Conservation (phyloP, 352 stramenopile genomes). For the Thalassiosira allenii region DNA sequence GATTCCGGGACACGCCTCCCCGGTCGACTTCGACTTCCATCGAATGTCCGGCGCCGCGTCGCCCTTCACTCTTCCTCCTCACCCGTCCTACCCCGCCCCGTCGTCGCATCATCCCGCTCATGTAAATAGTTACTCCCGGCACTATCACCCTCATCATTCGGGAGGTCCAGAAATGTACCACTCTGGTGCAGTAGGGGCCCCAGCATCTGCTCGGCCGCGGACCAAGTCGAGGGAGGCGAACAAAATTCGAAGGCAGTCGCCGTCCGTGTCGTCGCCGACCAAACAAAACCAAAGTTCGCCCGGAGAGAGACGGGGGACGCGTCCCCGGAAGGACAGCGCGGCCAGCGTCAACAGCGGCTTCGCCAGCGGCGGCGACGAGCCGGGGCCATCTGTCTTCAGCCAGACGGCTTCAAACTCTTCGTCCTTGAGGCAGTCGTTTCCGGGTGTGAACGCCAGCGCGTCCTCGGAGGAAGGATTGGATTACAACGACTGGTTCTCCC, state of each 20-base stretch:
- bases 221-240: no score
- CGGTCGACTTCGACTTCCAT: constrained; percentile 27
- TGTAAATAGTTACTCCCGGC: constrained; percentile 21
- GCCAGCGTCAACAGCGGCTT: constrained; percentile 31
- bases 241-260: no score
- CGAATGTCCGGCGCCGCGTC: constrained; percentile 11
- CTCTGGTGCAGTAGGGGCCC: neutral
- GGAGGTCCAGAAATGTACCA: neutral
- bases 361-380: constrained; percentile 7
- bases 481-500: constrained; percentile 26
- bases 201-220: no score
- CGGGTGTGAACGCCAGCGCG: constrained; percentile 14
- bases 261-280: no score
- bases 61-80: constrained; percentile 25
- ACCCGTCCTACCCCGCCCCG: neutral
- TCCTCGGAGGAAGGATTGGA: constrained; percentile 25
- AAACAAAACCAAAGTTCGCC: no score
- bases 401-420: constrained; percentile 7
- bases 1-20: constrained; percentile 48
- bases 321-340: constrained; percentile 41
- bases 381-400: no score
- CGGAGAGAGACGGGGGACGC: neutral
- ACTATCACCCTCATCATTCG: constrained; percentile 28
- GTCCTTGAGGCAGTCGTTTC: constrained; percentile 17
- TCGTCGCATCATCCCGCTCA: constrained; percentile 3